Evolutionary conservation across 306 rosid genomes (phyloP).

Genomic region (Vigna mungo): DNA sequence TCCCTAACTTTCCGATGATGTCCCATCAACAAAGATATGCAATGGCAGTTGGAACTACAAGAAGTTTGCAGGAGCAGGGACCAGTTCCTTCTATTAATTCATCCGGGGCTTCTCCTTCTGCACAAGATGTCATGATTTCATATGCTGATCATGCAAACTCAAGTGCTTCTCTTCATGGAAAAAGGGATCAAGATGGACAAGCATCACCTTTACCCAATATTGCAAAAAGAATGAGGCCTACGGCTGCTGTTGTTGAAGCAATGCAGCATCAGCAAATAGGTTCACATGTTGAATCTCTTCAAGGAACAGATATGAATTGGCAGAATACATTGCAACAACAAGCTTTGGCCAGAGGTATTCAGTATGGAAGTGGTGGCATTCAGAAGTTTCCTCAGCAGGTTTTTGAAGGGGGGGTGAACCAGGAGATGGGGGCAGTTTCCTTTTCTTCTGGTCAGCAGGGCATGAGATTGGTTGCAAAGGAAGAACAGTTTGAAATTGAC

Average conservation of each 20-base stretch:
- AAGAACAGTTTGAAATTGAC: slow-evolving; percentile 81
- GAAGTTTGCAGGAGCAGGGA: slow-evolving; percentile 76
- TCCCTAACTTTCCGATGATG: slow-evolving; percentile 60
- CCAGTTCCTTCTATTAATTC: slow-evolving; percentile 61
- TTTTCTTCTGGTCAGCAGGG: slow-evolving; percentile 70
- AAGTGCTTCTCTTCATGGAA: slow-evolving; percentile 62
- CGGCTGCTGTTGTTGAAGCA: slow-evolving; percentile 66
- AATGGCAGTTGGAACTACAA: slow-evolving; percentile 69
- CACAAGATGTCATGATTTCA: slow-evolving; percentile 70
- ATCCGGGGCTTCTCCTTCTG: slow-evolving; percentile 65
- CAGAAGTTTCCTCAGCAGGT: slow-evolving; percentile 78
- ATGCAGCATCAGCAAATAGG: slow-evolving; percentile 71
- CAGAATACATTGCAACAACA: slow-evolving; percentile 78
- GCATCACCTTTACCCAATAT: slow-evolving; percentile 68
- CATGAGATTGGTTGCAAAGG: slow-evolving; percentile 74
- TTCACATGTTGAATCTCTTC: slow-evolving; percentile 63
- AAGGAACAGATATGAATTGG: slow-evolving; percentile 82
- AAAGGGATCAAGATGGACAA: slow-evolving; percentile 89
- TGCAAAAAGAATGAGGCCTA: slow-evolving; percentile 72
- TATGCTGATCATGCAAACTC: slow-evolving; percentile 66
- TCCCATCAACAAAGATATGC: slow-evolving; percentile 72
- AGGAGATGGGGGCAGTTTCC: slow-evolving; percentile 61
- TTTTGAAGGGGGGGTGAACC: slow-evolving; percentile 78
- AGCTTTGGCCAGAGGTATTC: slow-evolving; percentile 74
- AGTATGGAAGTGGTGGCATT: slow-evolving; percentile 57